Evolutionary conservation across 164 flowering plant genomes (phyloP).

Genomic region (Pachysandra terminalis): DNA sequence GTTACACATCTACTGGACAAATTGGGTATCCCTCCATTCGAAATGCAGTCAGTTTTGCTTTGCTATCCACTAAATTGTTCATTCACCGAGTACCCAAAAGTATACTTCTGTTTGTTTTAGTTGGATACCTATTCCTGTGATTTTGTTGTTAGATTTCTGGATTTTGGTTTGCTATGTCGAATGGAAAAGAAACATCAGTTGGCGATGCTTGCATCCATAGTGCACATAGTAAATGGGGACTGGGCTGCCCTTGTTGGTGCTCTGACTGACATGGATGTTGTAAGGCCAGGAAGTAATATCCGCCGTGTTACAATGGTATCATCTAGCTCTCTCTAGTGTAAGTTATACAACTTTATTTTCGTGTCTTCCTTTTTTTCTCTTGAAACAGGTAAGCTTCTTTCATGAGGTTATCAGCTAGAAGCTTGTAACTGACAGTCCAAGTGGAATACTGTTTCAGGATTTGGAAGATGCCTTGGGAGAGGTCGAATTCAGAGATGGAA

Average conservation of each 20-base stretch:
- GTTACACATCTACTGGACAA: conserved; percentile 69
- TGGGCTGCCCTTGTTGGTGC: conserved; percentile 84
- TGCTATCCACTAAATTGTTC: conserved; percentile 1
- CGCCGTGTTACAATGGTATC: conserved; percentile 78
- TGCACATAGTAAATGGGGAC: conserved; percentile 91
- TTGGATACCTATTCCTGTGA: conserved; percentile 4
- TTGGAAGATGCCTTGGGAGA: conserved; percentile 80
- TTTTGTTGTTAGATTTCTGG: conserved; percentile 66
- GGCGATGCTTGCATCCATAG: conserved; percentile 92
- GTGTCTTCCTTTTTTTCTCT: background rate
- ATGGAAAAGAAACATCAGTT: conserved; percentile 89
- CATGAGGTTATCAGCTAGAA: background rate
- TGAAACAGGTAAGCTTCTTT: conserved; percentile 4
- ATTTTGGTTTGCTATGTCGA: conserved; percentile 92
- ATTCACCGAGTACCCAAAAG: background rate
- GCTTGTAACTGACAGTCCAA: conserved; percentile 13
- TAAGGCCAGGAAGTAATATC: conserved; percentile 69
- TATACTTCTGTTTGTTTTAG: background rate
- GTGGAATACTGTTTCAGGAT: conserved; percentile 50
- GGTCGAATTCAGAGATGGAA: conserved; percentile 71
- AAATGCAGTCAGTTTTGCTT: background rate
- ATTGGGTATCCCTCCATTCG: conserved; percentile 55
- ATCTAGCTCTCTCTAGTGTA: background rate
- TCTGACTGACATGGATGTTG: conserved; percentile 82
- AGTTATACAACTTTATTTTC: background rate